Evolutionary conservation across 805 yeast species (phyloP), one percentile per base, ranked within the genome.

Genomic region (Debaryomyces tyrocola): DNA sequence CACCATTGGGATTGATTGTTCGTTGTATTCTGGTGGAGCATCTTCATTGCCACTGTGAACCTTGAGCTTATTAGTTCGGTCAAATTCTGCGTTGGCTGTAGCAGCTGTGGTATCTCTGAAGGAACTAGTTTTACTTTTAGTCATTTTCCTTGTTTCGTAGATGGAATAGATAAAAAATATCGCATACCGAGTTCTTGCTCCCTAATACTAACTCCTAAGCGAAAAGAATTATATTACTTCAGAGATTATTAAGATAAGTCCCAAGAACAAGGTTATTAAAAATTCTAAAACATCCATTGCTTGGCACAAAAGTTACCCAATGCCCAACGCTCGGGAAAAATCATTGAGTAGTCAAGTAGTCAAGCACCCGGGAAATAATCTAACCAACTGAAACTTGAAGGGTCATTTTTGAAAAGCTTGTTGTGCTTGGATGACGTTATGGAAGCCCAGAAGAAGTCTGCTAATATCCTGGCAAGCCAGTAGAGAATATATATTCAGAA

Each of bases 371-470:
- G 85, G 84, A 51, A 90, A 85, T 65, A 82, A 79, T 53, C 73
- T 90, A 50, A 80, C 92, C 35, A 86, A 83, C 68, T 94, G 97
- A 97, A 84, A 90, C 43, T 75, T 94, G 60, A 94, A 94, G 67
- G 99, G 94, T 47, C 90, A 92, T 65, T 90, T 87, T 74, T 89
- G 60, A 90, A 90, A 72, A 83, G 87, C 44, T 83, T 88, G 21
- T 74, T 94, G 46, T 89, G 97, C 29, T 81, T 82, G 47, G 90
- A 82, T 53, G 99, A 94, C 66, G 74, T 80, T 33, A 91, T 95
- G 31, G 96, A 95, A 41, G 96, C 96, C 0, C 78, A 80, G 44
- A 85, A 87, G 58, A 79, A 89, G 33, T 64, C 87, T 43, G 82
- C 80, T 28, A 79, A 80, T 90, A 7, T 70, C 83, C 37, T 92